These are phyloP conservation scores for Cytospora piceae DNA, from an alignment of 2,329 filamentous ascomycete species.

Conservation along the genomic window DNA sequence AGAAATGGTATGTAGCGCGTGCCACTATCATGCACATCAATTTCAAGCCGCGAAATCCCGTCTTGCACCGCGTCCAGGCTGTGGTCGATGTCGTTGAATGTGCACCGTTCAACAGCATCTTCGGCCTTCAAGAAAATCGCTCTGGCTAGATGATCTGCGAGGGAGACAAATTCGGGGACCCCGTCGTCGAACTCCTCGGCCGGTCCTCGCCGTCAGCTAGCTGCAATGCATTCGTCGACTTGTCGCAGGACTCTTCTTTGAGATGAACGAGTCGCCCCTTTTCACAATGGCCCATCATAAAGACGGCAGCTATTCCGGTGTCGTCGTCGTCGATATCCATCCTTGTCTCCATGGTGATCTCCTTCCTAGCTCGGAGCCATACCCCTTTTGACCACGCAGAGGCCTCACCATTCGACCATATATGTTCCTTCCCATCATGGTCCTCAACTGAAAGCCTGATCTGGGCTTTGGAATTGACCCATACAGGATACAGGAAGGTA, in stretches of 20 bases:
- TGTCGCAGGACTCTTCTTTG: background rate
- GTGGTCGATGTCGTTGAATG: slow-evolving; percentile 21
- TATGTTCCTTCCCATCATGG: slow-evolving; percentile 5
- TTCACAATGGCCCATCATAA: slow-evolving; percentile 30
- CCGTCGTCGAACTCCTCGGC: background rate
- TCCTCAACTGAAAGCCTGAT: slow-evolving; percentile 10
- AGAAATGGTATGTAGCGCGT: background rate
- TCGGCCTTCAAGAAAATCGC: slow-evolving; percentile 30
- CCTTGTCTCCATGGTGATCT: slow-evolving; percentile 24
- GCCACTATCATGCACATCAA: background rate
- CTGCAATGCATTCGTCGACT: background rate
- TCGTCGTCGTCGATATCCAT: slow-evolving; percentile 11
- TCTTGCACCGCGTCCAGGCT: background rate
- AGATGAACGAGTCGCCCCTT: background rate
- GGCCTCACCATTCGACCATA: slow-evolving; percentile 20
- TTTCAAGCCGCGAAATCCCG: slow-evolving; percentile 2
- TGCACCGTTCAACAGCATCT: slow-evolving; percentile 25
- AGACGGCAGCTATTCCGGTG: slow-evolving; percentile 24
- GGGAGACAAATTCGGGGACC: slow-evolving; percentile 19
- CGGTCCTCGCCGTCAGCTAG: background rate
- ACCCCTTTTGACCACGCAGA: slow-evolving; percentile 28
- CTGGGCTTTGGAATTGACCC: slow-evolving; percentile 20
- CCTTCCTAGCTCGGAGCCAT: slow-evolving; percentile 25
- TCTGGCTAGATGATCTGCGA: slow-evolving; percentile 28
- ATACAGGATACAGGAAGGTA: slow-evolving; percentile 29